Conservation (phyloP, 495 filamentous ascomycete genomes). For the Penicillium argentinense region DNA sequence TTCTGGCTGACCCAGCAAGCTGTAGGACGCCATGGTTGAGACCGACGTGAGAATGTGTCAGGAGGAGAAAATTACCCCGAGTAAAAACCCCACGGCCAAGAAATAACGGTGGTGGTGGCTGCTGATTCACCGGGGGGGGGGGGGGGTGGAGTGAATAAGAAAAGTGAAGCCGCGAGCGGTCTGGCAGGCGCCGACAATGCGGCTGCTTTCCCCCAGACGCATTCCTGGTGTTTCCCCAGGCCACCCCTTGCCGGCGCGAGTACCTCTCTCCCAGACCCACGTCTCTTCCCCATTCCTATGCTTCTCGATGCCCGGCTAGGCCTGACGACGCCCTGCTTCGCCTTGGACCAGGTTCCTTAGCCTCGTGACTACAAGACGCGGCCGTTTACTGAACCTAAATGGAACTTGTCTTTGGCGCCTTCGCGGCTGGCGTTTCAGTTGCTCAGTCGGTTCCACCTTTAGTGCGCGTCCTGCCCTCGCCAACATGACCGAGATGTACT, state of each 20-base stretch:
- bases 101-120: no score
- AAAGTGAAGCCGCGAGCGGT: conserved; percentile 29
- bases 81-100: not conserved
- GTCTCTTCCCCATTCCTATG: no score
- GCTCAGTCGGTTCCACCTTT: conserved; percentile 12
- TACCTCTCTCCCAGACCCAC: no score
- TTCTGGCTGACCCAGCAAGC: conserved; percentile 48
- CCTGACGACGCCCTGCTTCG: no score
- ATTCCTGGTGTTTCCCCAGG: no score
- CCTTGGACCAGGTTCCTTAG: no score
- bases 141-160: not conserved
- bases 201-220: conserved; percentile 21
- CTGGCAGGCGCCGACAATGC: conserved; percentile 14
- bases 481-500: conserved; percentile 46
- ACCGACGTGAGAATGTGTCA: no score
- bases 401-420: conserved; percentile 17
- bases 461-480: not conserved
- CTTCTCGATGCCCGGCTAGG: not conserved
- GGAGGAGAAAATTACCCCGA: not conserved
- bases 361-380: conserved; percentile 10
- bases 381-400: conserved; percentile 18
- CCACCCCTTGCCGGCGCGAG: no score
- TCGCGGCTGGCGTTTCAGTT: conserved; percentile 20
- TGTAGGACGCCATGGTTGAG: conserved; percentile 47
- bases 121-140: no score